These are phyloP conservation scores for Albugo candida DNA, from an alignment of 352 stramenopile genomes.

Conservation along the genomic window DNA sequence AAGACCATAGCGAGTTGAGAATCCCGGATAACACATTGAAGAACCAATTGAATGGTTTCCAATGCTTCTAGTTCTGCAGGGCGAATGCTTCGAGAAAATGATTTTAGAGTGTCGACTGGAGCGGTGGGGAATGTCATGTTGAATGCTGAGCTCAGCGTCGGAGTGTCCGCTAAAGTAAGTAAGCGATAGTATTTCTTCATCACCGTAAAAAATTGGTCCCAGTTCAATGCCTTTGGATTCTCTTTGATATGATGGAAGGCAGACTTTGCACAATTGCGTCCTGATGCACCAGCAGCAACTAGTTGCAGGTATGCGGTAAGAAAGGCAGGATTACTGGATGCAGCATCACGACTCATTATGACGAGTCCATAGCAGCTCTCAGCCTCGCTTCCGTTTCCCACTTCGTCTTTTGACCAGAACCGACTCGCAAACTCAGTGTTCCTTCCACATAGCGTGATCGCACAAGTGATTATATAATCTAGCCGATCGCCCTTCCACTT, in stretches of 20 bases:
- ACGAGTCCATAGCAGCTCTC: slow-evolving; percentile 44
- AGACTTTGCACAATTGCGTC: slow-evolving; percentile 44
- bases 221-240: slow-evolving; percentile 55
- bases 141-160: slow-evolving; percentile 5
- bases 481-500: slow-evolving; percentile 55
- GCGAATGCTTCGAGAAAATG: slow-evolving; percentile 31
- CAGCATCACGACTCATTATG: slow-evolving; percentile 42
- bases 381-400: slow-evolving; percentile 4
- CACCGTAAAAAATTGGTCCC: slow-evolving; percentile 69
- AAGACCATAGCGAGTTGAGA: slow-evolving; percentile 59
- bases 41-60: slow-evolving; percentile 57
- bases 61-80: slow-evolving; percentile 67
- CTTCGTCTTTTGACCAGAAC: slow-evolving; percentile 35
- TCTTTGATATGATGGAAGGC: slow-evolving; percentile 78
- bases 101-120: slow-evolving; percentile 2
- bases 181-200: slow-evolving; percentile 74
- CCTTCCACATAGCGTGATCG: slow-evolving; percentile 31
- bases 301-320: slow-evolving; percentile 56
- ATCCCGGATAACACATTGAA: slow-evolving; percentile 57
- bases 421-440: slow-evolving; percentile 31
- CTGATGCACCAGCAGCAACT: slow-evolving; percentile 38
- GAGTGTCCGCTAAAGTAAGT: slow-evolving; percentile 49
- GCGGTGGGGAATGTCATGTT: slow-evolving; percentile 4
- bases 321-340: slow-evolving; percentile 54
- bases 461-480: slow-evolving; percentile 61